A percentile compares a stretch with the other conserved stretches of the same genome.
Conservation (phyloP, 352 stramenopile species). For the Peronospora tabacina region DNA sequence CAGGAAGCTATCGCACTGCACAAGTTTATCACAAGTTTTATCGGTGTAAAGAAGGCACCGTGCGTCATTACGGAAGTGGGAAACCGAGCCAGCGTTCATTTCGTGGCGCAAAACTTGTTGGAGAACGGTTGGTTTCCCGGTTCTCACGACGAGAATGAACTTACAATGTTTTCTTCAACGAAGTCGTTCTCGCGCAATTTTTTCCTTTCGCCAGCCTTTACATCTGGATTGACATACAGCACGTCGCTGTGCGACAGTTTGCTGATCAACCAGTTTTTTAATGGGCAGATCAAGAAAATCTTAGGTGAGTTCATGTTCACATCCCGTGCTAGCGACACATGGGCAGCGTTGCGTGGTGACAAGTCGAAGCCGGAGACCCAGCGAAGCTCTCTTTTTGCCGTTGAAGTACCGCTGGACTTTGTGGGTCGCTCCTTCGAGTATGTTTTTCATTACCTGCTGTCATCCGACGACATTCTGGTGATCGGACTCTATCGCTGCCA, state of each 20-base stretch:
- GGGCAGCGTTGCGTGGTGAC: constrained; percentile 28
- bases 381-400: constrained; percentile 70
- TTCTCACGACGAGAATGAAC: constrained; percentile 21
- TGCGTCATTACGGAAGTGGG: constrained; percentile 72
- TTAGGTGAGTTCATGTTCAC: constrained; percentile 82
- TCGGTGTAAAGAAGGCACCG: constrained; percentile 49
- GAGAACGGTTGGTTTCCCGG: constrained; percentile 59
- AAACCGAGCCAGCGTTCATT: constrained; percentile 79
- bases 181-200: constrained; percentile 68
- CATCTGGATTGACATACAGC: constrained; percentile 79
- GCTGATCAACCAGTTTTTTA: constrained; percentile 87
- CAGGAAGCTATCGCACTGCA: constrained; percentile 73
- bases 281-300: constrained; percentile 82
- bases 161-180: constrained; percentile 40
- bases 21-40: constrained; percentile 66
- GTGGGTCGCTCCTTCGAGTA: constrained; percentile 76
- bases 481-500: constrained; percentile 74
- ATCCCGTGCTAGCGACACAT: constrained; percentile 49
- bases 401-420: constrained; percentile 77
- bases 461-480: constrained; percentile 69
- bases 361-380: constrained; percentile 37
- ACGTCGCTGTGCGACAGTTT: constrained; percentile 79
- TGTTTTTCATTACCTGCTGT: constrained; percentile 77
- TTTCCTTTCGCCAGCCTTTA: constrained; percentile 72
- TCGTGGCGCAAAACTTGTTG: constrained; percentile 68